Evolutionary conservation across 352 stramenopile genomes (phyloP).

Genomic region (Pythium sp.): DNA sequence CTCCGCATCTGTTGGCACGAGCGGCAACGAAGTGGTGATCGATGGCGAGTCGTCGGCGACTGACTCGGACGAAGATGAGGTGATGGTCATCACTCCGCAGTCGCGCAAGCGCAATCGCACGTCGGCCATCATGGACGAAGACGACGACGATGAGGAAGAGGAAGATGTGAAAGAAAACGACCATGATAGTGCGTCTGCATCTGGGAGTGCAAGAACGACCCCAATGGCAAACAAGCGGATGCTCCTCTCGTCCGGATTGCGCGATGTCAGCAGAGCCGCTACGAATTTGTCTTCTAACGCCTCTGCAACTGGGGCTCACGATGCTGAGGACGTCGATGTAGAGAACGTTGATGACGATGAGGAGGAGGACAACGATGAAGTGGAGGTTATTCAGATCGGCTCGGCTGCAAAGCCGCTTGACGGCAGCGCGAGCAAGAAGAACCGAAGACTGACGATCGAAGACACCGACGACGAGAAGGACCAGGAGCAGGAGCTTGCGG

Average conservation of each 20-base stretch:
- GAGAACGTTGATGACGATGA: conserved; percentile 17
- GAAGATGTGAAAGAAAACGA: not conserved
- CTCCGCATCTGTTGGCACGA: not conserved
- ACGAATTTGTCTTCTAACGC: not conserved
- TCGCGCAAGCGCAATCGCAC: conserved; percentile 53
- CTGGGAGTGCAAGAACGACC: not conserved
- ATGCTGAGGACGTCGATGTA: not conserved
- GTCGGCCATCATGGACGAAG: conserved; percentile 51
- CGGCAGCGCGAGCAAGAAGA: conserved; percentile 28
- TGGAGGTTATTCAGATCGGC: conserved; percentile 45
- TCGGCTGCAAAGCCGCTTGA: conserved; percentile 19
- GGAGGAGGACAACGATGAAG: conserved; percentile 45
- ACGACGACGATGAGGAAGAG: conserved; percentile 32
- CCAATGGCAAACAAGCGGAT: not conserved
- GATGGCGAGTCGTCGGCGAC: conserved; percentile 54
- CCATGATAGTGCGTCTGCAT: no score
- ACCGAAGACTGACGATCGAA: conserved; percentile 37
- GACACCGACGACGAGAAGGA: conserved; percentile 58
- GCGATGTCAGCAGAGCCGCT: not conserved
- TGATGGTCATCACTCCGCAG: conserved; percentile 55
- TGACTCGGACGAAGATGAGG: conserved; percentile 50
- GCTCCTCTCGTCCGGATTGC: not conserved
- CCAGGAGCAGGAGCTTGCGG: not conserved
- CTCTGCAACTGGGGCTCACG: not conserved
- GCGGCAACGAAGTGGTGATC: conserved; percentile 61